A percentile compares a stretch with the other conserved stretches of the same genome.
phyloP scores from a whole-genome alignment of 768 basidiomycete species.

The Lactarius trivialis region DNA sequence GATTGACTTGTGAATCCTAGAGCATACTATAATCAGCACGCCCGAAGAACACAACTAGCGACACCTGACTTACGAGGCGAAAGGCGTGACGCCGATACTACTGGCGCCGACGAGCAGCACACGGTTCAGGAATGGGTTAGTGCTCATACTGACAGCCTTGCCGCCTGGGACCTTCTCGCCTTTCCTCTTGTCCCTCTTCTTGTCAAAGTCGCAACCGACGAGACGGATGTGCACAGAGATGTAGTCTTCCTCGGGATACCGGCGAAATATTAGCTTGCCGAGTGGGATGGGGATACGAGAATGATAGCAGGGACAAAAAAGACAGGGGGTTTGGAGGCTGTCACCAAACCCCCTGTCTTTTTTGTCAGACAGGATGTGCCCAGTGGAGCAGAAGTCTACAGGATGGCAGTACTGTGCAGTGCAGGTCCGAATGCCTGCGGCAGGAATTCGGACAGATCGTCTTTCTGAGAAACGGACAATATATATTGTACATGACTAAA shows the following conservation, averaged over 20 bases:
- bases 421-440: too few species aligned
- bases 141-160: slow-evolving; percentile 51
- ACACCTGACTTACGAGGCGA: slow-evolving; percentile 72
- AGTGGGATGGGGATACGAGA: too few species aligned
- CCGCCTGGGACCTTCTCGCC: slow-evolving; percentile 37
- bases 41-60: background rate
- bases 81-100: slow-evolving; percentile 95
- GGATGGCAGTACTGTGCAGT: too few species aligned
- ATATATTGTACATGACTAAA: too few species aligned
- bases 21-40: background rate
- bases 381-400: too few species aligned
- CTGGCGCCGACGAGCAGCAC: slow-evolving; percentile 85
- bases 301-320: too few species aligned
- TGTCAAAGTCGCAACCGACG: slow-evolving; percentile 79
- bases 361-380: too few species aligned
- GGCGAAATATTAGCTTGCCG: background rate
- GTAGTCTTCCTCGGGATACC: slow-evolving; percentile 88
- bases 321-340: too few species aligned
- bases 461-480: too few species aligned
- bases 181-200: slow-evolving; percentile 43
- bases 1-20: slow-evolving; percentile 77
- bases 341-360: too few species aligned
- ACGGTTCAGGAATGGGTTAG: slow-evolving; percentile 57
- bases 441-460: too few species aligned
- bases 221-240: slow-evolving; percentile 90